A percentile compares a stretch with the other conserved stretches of the same genome.
phyloP scores from a whole-genome alignment of 768 basidiomycete species.

The Amanita jacksonii region DNA sequence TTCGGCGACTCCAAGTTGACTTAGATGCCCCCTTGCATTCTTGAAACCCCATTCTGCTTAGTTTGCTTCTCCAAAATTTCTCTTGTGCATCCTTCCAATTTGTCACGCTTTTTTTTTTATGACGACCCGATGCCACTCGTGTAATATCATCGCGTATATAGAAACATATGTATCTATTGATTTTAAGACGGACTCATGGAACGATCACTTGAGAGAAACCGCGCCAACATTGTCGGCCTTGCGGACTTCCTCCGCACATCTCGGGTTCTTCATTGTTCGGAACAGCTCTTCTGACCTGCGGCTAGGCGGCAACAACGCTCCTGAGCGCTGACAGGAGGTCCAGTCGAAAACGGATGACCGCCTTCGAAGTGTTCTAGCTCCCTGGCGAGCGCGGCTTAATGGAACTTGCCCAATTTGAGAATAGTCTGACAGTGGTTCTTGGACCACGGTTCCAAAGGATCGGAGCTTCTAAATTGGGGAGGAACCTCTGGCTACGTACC shows the following conservation, averaged over 20 bases:
- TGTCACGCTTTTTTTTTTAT: slow-evolving; percentile 1
- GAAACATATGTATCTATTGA: background rate
- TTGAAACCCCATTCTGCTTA: slow-evolving; percentile 6
- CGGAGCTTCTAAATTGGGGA: slow-evolving; percentile 5
- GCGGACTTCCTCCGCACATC: slow-evolving; percentile 2
- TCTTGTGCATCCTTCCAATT: background rate
- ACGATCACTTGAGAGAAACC: too few relatives aligned
- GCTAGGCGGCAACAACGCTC: slow-evolving; percentile 8
- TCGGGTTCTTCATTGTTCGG: slow-evolving; percentile 10
- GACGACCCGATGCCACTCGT: background rate
- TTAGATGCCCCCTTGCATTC: slow-evolving; percentile 6
- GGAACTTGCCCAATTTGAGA: slow-evolving; percentile 5
- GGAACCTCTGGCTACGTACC: background rate
- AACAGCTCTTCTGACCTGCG: slow-evolving; percentile 8
- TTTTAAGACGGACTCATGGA: too few relatives aligned
- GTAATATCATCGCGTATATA: background rate
- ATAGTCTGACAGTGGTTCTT: slow-evolving; percentile 4
- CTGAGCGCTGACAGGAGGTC: slow-evolving; percentile 6
- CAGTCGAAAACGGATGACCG: background rate
- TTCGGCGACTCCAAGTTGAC: slow-evolving; percentile 28
- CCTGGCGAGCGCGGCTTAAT: too few relatives aligned
- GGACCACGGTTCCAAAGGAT: slow-evolving; percentile 2
- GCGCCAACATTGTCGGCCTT: background rate
- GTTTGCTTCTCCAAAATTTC: slow-evolving; percentile 7
- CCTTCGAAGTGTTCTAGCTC: slow-evolving; percentile 2